These are phyloP conservation scores for Aspergillus viridinutans DNA, from an alignment of 2,329 filamentous ascomycete genomes.

Conservation along the genomic window DNA sequence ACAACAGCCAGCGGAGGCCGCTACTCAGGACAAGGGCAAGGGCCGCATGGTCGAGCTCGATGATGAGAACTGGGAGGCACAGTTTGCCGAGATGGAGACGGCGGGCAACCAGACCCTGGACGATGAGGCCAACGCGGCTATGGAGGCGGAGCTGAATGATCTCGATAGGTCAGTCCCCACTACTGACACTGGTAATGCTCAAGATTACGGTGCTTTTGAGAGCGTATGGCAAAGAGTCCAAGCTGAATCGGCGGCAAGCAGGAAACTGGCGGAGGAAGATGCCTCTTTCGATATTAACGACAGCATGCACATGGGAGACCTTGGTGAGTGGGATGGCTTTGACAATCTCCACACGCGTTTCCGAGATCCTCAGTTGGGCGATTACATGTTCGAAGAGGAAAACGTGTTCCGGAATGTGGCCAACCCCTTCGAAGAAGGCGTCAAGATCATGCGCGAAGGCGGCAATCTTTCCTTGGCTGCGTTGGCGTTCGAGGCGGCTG, in stretches of 20 bases:
- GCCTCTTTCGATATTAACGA: slow-evolving; percentile 49
- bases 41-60: slow-evolving; percentile 81
- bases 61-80: slow-evolving; percentile 91
- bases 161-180: slow-evolving; percentile 72
- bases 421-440: slow-evolving; percentile 88
- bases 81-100: slow-evolving; percentile 82
- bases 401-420: slow-evolving; percentile 78
- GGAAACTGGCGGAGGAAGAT: slow-evolving; percentile 63
- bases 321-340: slow-evolving; percentile 76
- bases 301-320: slow-evolving; percentile 61
- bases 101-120: slow-evolving; percentile 52
- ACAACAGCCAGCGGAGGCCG: slow-evolving; percentile 40
- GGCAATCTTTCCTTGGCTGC: slow-evolving; percentile 92
- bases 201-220: slow-evolving; percentile 83
- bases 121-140: slow-evolving; percentile 64
- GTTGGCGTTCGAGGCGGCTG: slow-evolving; percentile 90
- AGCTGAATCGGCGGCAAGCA: slow-evolving; percentile 43
- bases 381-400: slow-evolving; percentile 92
- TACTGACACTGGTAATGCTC: slow-evolving; percentile 59
- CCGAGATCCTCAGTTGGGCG: slow-evolving; percentile 73
- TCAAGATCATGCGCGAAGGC: slow-evolving; percentile 87
- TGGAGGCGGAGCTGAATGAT: slow-evolving; percentile 82
- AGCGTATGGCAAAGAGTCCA: slow-evolving; percentile 57
- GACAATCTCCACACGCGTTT: slow-evolving; percentile 65
- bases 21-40: slow-evolving; percentile 75